phyloP scores from a whole-genome alignment of 805 yeast species.

The Metschnikowia shivogae region DNA sequence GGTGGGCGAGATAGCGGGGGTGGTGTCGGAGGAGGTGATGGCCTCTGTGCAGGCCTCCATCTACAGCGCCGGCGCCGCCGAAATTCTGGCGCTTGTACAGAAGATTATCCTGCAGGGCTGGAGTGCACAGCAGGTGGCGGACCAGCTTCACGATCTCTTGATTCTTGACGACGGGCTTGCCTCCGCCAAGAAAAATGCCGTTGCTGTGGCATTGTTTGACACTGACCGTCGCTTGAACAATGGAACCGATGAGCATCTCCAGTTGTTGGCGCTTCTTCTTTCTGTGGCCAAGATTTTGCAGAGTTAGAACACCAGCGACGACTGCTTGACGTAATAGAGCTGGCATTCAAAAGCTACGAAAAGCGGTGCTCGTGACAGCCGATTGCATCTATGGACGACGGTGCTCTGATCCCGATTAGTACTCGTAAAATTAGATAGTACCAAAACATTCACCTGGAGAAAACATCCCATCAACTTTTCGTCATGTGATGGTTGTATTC shows the following conservation, averaged over 20 bases:
- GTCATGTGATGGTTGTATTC: no score
- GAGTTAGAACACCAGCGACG: no score
- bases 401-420: no score
- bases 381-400: no score
- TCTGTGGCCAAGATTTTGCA: constrained; percentile 11
- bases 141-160: constrained; percentile 67
- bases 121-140: constrained; percentile 69
- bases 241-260: constrained; percentile 89
- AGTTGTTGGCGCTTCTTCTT: constrained; percentile 58
- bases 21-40: constrained; percentile 52
- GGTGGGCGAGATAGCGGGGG: constrained; percentile 73
- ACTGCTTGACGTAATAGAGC: no score
- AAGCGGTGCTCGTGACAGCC: no score
- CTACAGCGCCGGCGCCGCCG: constrained; percentile 21
- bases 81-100: constrained; percentile 43
- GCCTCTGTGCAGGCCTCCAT: constrained; percentile 36
- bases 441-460: no score
- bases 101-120: constrained; percentile 63
- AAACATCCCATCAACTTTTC: no score
- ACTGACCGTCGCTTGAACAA: constrained; percentile 70
- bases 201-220: constrained; percentile 64
- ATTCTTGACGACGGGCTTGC: constrained; percentile 50
- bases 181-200: constrained; percentile 55
- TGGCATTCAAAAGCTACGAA: no score
- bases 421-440: no score